Evolutionary conservation across 257 asterid genomes (phyloP).

Genomic region (Salvia miltiorrhiza): DNA sequence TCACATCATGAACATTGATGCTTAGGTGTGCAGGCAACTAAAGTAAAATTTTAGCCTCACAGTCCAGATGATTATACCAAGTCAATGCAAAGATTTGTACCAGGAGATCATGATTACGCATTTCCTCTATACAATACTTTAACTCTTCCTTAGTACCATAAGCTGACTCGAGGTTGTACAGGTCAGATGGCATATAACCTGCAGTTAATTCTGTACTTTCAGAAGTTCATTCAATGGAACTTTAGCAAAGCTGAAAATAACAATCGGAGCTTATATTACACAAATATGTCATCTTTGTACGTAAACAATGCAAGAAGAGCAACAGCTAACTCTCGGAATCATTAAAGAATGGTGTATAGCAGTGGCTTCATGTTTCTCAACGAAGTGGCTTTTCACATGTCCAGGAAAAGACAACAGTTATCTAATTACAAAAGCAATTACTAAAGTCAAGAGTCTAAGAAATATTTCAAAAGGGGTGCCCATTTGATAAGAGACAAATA

Average conservation of each 20-base stretch:
- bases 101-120: conserved; percentile 22
- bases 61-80: background rate
- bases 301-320: background rate
- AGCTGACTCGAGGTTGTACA: conserved; percentile 17
- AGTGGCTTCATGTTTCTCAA: background rate
- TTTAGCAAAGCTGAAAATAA: background rate
- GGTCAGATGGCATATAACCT: conserved; percentile 23
- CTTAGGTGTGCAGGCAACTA: background rate
- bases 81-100: conserved; percentile 3
- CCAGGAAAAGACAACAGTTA: background rate
- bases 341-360: background rate
- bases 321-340: background rate
- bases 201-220: background rate
- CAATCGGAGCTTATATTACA: background rate
- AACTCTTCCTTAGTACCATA: conserved; percentile 15
- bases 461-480: background rate
- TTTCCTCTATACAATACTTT: conserved; percentile 16
- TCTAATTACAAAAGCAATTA: background rate
- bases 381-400: background rate
- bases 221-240: background rate
- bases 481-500: no score
- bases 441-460: background rate
- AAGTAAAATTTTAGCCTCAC: background rate
- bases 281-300: background rate
- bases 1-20: background rate